These are phyloP conservation scores for Psilocybe cubensis DNA, from an alignment of 768 basidiomycete species.

Conservation along the genomic window DNA sequence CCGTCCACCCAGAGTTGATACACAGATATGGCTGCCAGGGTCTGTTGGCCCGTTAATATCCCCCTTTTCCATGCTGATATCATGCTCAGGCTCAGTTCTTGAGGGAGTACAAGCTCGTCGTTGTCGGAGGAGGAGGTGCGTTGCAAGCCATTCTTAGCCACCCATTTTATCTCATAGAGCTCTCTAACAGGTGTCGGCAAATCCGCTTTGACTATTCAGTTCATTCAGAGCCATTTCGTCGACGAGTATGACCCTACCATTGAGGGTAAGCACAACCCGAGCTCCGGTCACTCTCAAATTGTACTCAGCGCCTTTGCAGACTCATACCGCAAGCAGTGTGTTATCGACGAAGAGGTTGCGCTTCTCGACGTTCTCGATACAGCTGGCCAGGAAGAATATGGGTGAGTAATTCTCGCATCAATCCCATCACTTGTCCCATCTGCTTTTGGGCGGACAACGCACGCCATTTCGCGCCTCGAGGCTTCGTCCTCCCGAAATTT, in stretches of 20 bases:
- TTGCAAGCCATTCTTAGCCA: conserved; percentile 1
- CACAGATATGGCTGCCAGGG: conserved; percentile 41
- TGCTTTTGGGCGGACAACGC: conserved; percentile 15
- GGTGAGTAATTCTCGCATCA: conserved; percentile 52
- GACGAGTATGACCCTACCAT: conserved; percentile 96
- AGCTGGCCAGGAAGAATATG: conserved; percentile 98
- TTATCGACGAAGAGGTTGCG: conserved; percentile 99
- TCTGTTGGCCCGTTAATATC: conserved; percentile 20
- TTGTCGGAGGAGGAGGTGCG: conserved; percentile 94
- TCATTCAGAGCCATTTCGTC: conserved; percentile 95
- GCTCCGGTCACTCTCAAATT: not conserved
- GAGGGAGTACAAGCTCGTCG: conserved; percentile 97
- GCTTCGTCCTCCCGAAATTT: conserved; percentile 9
- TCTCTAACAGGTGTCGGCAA: conserved; percentile 51
- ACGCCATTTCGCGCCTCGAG: conserved; percentile 21
- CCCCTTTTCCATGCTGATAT: conserved; percentile 10
- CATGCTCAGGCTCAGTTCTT: conserved; percentile 77
- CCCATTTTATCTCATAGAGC: not conserved
- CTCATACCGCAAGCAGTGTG: conserved; percentile 96
- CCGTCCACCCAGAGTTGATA: conserved; percentile 12
- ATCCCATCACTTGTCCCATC: conserved; percentile 10
- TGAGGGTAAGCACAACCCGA: conserved; percentile 58
- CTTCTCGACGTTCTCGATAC: conserved; percentile 96
- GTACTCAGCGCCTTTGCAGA: conserved; percentile 49
- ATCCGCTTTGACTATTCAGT: conserved; percentile 96